phyloP scores from a whole-genome alignment of 2,329 filamentous ascomycete genomes.

The Bipolaris bicolor region DNA sequence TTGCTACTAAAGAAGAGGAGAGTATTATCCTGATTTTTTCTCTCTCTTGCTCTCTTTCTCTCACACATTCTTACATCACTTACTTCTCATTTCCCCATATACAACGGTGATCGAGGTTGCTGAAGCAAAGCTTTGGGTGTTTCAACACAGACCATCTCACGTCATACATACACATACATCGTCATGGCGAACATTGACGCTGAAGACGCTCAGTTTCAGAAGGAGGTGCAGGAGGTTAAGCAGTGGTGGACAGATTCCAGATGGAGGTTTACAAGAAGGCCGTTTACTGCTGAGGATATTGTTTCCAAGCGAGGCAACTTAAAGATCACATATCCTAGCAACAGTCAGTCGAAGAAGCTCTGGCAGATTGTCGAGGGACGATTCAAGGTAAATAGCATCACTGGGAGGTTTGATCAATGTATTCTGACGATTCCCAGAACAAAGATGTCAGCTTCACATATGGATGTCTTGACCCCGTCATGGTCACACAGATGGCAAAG shows the following conservation, averaged over 20 bases:
- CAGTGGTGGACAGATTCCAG: conserved; percentile 91
- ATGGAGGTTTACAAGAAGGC: conserved; percentile 90
- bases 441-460: conserved; percentile 92
- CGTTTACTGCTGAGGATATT: conserved; percentile 96
- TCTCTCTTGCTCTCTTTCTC: not conserved
- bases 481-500: conserved; percentile 99
- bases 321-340: conserved; percentile 90
- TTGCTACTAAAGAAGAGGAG: conserved; percentile 6
- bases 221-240: conserved; percentile 88
- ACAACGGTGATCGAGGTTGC: not conserved
- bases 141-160: conserved; percentile 1
- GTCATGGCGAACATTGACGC: conserved; percentile 57
- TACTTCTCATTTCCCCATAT: not conserved
- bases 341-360: conserved; percentile 88
- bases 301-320: conserved; percentile 92
- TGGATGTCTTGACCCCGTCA: conserved; percentile 95
- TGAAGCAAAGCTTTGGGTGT: not conserved
- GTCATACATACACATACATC: conserved; percentile 4
- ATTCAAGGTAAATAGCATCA: conserved; percentile 68
- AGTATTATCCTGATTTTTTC: conserved; percentile 1
- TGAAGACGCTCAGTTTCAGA: conserved; percentile 75
- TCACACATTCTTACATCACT: not conserved
- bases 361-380: conserved; percentile 87
- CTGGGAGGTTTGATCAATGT: not conserved
- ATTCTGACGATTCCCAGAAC: conserved; percentile 60